Evolutionary conservation across 495 filamentous ascomycete species (phyloP).

Genomic region (Penicillium antarcticum): DNA sequence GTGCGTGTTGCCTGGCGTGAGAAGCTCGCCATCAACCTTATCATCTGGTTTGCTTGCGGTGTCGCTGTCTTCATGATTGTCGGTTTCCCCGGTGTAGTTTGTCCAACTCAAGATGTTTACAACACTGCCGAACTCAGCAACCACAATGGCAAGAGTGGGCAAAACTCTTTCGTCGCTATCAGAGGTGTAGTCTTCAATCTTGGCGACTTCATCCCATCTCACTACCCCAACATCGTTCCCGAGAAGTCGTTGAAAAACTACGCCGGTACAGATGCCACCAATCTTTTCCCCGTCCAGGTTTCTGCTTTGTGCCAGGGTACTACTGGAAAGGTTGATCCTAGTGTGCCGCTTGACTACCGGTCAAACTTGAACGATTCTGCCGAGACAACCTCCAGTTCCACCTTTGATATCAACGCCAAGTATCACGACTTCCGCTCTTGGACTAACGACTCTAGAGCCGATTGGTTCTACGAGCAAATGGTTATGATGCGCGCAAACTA

Average conservation of each 20-base stretch:
- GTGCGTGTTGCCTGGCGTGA: conserved; percentile 94
- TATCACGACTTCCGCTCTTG: conserved; percentile 94
- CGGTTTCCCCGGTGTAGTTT: conserved; percentile 82
- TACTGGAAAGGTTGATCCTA: conserved; percentile 59
- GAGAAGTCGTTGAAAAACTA: conserved; percentile 68
- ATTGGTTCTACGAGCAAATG: conserved; percentile 91
- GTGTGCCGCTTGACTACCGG: conserved; percentile 78
- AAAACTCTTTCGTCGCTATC: conserved; percentile 68
- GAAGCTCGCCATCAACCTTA: conserved; percentile 95
- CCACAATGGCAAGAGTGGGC: conserved; percentile 68
- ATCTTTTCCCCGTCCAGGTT: conserved; percentile 91
- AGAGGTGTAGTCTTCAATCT: conserved; percentile 89
- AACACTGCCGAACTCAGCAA: conserved; percentile 71
- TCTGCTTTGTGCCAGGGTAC: conserved; percentile 84
- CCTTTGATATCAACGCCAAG: conserved; percentile 64
- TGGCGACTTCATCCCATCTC: conserved; percentile 64
- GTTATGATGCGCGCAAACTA: conserved; percentile 69
- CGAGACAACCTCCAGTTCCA: conserved; percentile 58
- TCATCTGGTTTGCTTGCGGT: conserved; percentile 88
- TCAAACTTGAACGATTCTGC: conserved; percentile 67
- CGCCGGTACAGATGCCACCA: conserved; percentile 79
- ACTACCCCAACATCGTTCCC: conserved; percentile 77
- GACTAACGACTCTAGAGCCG: conserved; percentile 74
- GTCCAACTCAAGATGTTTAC: conserved; percentile 86
- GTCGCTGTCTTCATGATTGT: conserved; percentile 85